Conservation (phyloP, 495 filamentous ascomycete species). For the Sordaria brevicollis region DNA sequence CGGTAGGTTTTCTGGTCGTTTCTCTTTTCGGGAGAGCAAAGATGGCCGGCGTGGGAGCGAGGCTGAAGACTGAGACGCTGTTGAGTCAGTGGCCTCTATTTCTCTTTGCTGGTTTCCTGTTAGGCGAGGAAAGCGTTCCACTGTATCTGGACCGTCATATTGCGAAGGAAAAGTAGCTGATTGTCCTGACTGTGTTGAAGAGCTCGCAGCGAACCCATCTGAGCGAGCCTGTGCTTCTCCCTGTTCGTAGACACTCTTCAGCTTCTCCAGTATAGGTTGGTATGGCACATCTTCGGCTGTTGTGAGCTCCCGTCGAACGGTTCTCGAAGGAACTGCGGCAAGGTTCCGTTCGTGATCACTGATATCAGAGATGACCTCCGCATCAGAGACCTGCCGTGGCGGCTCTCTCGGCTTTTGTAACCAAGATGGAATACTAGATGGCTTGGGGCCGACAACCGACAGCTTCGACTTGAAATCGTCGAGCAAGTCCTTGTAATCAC, state of each 20-base stretch:
- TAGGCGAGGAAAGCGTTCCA: not conserved
- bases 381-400: slow-evolving; percentile 2
- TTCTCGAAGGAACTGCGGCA: not conserved
- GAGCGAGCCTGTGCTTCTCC: not conserved
- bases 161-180: not conserved
- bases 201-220: not conserved
- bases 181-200: not conserved
- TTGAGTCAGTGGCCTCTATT: not conserved
- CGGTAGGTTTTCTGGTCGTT: not conserved
- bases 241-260: not conserved
- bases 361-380: slow-evolving; percentile 34
- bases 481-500: slow-evolving; percentile 36
- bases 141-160: not conserved
- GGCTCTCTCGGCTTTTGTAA: slow-evolving; percentile 14
- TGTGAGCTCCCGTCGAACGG: not conserved
- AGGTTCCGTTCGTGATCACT: slow-evolving; percentile 33
- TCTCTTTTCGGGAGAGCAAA: not conserved
- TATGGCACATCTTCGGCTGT: not conserved
- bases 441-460: slow-evolving; percentile 11
- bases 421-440: slow-evolving; percentile 7
- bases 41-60: not conserved
- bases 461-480: slow-evolving; percentile 32
- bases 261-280: not conserved
- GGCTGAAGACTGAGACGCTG: not conserved
- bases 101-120: not conserved